A percentile compares a stretch with the other conserved stretches of the same genome.
Evolutionary conservation across 345 rosid species (phyloP).

Genomic region (Triadica sebifera): DNA sequence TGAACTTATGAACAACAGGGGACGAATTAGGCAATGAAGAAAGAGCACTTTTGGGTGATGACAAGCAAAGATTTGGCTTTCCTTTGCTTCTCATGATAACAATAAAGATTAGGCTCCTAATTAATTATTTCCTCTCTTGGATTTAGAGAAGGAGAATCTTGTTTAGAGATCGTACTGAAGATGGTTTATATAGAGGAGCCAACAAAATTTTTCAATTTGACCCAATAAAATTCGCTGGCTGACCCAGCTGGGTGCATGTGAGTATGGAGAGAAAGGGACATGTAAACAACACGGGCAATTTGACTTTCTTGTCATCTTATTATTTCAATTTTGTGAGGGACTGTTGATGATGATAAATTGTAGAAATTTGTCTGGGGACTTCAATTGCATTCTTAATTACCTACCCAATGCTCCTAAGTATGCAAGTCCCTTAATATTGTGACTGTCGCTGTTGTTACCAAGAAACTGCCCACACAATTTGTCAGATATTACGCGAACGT

Average conservation of each 20-base stretch:
- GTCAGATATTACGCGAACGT: no score
- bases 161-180: not conserved
- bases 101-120: not conserved
- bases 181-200: constrained; percentile 7
- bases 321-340: not conserved
- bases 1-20: constrained; percentile 19
- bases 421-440: no score
- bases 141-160: not conserved
- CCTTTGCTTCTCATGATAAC: constrained; percentile 1
- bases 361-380: not conserved
- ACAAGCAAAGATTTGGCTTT: not conserved
- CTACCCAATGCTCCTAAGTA: not conserved
- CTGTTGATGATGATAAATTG: not conserved
- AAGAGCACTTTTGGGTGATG: not conserved
- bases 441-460: no score
- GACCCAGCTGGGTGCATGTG: no score
- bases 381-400: not conserved
- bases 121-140: no score
- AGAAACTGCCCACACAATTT: no score
- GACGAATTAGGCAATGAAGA: constrained; percentile 25
- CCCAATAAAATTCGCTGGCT: not conserved
- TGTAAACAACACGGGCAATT: no score
- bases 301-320: not conserved
- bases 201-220: not conserved
- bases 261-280: no score